Conservation (phyloP, 306 rosid genomes). For the Begonia loranthoides region DNA sequence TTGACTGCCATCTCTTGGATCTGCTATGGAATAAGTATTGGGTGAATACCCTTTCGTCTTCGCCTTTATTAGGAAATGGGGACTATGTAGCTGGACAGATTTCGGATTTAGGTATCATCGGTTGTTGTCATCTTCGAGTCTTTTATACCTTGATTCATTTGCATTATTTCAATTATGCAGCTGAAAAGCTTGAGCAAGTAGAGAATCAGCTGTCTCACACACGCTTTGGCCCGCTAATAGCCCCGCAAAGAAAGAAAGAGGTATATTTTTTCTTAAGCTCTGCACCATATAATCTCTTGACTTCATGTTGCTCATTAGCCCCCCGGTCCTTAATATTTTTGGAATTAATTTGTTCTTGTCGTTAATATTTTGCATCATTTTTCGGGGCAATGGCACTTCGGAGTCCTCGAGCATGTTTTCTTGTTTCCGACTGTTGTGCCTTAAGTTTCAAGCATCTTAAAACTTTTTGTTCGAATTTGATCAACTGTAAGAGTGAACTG, state of each 20-base stretch:
- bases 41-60: slow-evolving; percentile 88
- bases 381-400: too few relatives aligned
- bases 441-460: too few relatives aligned
- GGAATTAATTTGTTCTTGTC: too few relatives aligned
- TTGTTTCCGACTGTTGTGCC: too few relatives aligned
- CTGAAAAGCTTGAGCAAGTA: slow-evolving; percentile 91
- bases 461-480: too few relatives aligned
- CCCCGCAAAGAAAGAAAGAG: slow-evolving; percentile 83
- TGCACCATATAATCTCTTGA: too few relatives aligned
- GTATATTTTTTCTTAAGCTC: slow-evolving; percentile 17
- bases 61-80: slow-evolving; percentile 86
- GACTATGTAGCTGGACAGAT: slow-evolving; percentile 96
- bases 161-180: slow-evolving; percentile 29
- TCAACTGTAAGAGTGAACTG: too few relatives aligned
- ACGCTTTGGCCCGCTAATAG: slow-evolving; percentile 69
- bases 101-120: slow-evolving; percentile 66
- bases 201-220: slow-evolving; percentile 89
- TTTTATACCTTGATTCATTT: slow-evolving; percentile 1
- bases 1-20: slow-evolving; percentile 89
- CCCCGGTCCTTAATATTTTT: too few relatives aligned
- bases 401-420: too few relatives aligned
- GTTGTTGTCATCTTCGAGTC: slow-evolving; percentile 5
- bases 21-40: slow-evolving; percentile 91
- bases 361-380: too few relatives aligned
- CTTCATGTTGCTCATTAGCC: too few relatives aligned